These are phyloP conservation scores for Smittium culicis DNA, from an alignment of 371 early-diverging fungal species.

Conservation along the genomic window DNA sequence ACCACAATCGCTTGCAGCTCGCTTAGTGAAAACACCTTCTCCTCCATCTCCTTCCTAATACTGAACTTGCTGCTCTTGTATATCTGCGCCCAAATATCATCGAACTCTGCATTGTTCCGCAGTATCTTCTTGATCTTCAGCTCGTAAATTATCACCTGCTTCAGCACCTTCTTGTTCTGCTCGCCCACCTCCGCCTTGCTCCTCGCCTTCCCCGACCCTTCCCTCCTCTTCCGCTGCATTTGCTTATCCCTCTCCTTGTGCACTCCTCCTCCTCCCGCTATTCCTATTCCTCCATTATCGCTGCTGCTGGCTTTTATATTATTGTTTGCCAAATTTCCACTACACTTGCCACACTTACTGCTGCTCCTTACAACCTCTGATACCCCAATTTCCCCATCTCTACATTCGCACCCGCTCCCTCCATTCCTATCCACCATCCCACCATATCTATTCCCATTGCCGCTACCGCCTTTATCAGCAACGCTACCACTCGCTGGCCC, in stretches of 20 bases:
- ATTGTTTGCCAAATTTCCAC: neutral
- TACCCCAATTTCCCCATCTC: neutral
- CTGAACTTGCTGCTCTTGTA: conserved; percentile 29
- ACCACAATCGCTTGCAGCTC: conserved; percentile 22
- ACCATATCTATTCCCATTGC: no score
- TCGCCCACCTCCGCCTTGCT: conserved; percentile 13
- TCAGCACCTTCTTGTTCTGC: conserved; percentile 23
- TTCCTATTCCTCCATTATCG: neutral
- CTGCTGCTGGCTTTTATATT: neutral
- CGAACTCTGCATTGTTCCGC: conserved; percentile 26
- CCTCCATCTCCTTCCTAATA: conserved; percentile 20
- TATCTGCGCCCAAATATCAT: conserved; percentile 30
- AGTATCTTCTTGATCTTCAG: conserved; percentile 25
- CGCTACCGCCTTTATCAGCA: no score
- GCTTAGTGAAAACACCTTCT: conserved; percentile 14
- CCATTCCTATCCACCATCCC: no score
- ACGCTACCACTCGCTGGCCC: no score
- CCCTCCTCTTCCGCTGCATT: neutral
- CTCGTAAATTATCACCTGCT: conserved; percentile 28
- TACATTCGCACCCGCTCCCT: neutral
- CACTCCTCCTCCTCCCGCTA: no score
- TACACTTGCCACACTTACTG: neutral
- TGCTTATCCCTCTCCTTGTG: no score
- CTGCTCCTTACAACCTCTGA: neutral
- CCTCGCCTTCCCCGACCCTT: neutral